Evolutionary conservation across 192 early-diverging fungal species (phyloP), one percentile per base, ranked within the genome.

Genomic region (Entomortierella parvispora): DNA sequence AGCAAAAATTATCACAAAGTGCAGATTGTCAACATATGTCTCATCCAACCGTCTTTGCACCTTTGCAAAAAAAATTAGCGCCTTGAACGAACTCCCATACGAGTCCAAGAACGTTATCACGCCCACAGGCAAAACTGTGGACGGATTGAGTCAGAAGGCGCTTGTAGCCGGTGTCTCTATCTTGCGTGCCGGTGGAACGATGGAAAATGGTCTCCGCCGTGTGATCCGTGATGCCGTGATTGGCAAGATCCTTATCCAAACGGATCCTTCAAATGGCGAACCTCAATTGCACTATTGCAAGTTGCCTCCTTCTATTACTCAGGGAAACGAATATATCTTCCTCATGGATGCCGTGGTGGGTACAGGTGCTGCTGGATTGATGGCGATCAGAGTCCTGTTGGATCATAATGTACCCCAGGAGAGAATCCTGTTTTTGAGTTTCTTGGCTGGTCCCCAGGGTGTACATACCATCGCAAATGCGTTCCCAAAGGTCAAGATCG

Each of bases 161-260:
- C 58, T 81, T 52, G 68, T 88, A 46, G 91, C 85, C 53, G 94
- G 90, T 37, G 92, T 96, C 6, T 93, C 93, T 2, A 89, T 98
- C 50, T 82, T 96, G 50, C 92, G 94, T 37, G 88, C 94, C 3
- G 97, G 96, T 15, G 89, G 90, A n/a, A 91, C 93, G 8, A 96
- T 99, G 95, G 96, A 97, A 70, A 86, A 82, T 58, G 94, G 92
- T 6, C 80, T 97, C 29, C 90, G 90, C 58, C 86, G 89, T 57
- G 95, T 95, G 2, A 89, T 89, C 47, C 90, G 89, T 26, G 91
- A 94, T 68, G 91, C 90, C 1, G 86, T 90, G 20, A 90, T 94
- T 52, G 97, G 96, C 45, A 97, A 97, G 72, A 87, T 99, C 15
- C 79, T 99, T 47, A 96, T 99, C 71, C 92, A 95, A 79, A 91